Evolutionary conservation across 257 asterid species (phyloP).

Genomic region (Pogostemon cablin): DNA sequence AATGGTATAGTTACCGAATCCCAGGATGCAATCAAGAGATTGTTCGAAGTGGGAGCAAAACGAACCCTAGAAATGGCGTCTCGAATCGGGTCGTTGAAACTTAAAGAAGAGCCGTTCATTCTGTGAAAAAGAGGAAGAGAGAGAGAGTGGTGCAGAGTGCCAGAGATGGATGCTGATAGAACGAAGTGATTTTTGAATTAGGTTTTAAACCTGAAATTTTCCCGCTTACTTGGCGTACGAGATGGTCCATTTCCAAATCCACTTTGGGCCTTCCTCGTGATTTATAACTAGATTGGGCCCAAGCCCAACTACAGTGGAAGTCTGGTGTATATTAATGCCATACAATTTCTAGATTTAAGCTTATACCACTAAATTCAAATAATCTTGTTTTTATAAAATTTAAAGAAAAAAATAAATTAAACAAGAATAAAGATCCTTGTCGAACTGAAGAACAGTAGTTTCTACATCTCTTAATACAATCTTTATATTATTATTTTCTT

Average conservation of each 20-base stretch:
- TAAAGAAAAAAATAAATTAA: too few relatives aligned
- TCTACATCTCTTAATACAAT: too few relatives aligned
- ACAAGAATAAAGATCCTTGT: too few relatives aligned
- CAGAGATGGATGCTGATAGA: neutral
- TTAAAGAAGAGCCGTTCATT: slow-evolving; percentile 53
- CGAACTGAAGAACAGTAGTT: too few relatives aligned
- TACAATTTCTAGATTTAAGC: too few relatives aligned
- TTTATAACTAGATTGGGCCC: neutral
- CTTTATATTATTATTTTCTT: too few relatives aligned
- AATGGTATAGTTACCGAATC: slow-evolving; percentile 59
- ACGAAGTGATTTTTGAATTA: neutral
- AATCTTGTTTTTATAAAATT: too few relatives aligned
- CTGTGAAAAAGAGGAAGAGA: neutral
- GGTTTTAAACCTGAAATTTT: slow-evolving; percentile 24
- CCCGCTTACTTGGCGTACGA: slow-evolving; percentile 24
- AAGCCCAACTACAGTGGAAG: neutral
- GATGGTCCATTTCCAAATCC: slow-evolving; percentile 1
- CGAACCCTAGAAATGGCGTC: slow-evolving; percentile 85
- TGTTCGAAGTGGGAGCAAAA: slow-evolving; percentile 71
- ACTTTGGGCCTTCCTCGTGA: neutral
- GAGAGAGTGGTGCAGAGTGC: neutral
- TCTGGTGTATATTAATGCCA: too few relatives aligned
- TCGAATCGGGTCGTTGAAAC: slow-evolving; percentile 51
- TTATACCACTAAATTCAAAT: too few relatives aligned
- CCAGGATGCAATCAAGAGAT: slow-evolving; percentile 84